These are phyloP conservation scores for Podaxis sp. DNA, from an alignment of 768 basidiomycete species.

Conservation along the genomic window DNA sequence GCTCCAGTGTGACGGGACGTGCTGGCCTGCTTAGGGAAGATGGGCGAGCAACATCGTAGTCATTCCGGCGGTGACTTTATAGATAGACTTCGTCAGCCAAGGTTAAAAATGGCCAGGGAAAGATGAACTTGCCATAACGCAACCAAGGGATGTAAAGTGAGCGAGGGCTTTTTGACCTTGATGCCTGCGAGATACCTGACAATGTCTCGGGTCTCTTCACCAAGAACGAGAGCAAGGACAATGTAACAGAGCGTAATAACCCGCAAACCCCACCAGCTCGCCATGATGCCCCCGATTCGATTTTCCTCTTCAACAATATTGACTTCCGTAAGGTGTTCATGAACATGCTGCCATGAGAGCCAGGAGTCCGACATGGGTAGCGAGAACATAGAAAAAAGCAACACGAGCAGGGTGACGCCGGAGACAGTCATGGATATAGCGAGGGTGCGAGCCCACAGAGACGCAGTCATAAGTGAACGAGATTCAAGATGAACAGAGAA, in stretches of 20 bases:
- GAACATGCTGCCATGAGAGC: constrained; percentile 46
- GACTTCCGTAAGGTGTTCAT: constrained; percentile 38
- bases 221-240: constrained; percentile 31
- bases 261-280: constrained; percentile 41
- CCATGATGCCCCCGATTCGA: constrained; percentile 25
- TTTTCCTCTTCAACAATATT: constrained; percentile 25
- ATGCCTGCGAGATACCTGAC: constrained; percentile 30
- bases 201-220: constrained; percentile 37
- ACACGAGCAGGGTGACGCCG: constrained; percentile 36
- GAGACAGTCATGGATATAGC: constrained; percentile 45
- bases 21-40: constrained; percentile 21
- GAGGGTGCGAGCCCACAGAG: constrained; percentile 57
- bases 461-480: constrained; percentile 39
- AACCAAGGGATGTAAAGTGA: neutral
- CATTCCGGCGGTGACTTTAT: neutral
- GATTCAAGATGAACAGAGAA: constrained; percentile 37
- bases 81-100: neutral
- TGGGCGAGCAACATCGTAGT: constrained; percentile 15
- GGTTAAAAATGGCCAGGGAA: neutral
- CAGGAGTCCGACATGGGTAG: constrained; percentile 32
- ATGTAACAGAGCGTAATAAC: constrained; percentile 38
- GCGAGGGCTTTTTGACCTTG: neutral
- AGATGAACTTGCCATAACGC: neutral
- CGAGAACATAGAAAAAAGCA: constrained; percentile 36
- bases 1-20: constrained; percentile 29